Evolutionary conservation across 495 filamentous ascomycete genomes (phyloP), one percentile per base, ranked within the genome.

Genomic region (Penicillium arizonense): DNA sequence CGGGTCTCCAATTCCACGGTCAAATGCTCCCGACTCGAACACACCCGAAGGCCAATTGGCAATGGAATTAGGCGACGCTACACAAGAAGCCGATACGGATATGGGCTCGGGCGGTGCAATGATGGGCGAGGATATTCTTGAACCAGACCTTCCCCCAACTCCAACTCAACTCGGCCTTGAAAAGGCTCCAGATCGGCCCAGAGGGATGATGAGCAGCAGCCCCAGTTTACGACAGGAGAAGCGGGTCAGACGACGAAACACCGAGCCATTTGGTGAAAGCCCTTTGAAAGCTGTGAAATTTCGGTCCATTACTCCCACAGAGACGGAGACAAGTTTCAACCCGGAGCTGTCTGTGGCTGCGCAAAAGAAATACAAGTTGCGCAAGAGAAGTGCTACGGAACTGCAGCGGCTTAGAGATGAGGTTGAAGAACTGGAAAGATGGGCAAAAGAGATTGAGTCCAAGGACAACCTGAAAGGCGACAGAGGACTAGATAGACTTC

Each of bases 101-200:
- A 26, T 46, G 9, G 62, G 63, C 18, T 33, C 62, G 8, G 63
- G 58, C 18, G 44, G 42, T 40, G 68, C 67, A 20, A 68, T 74
- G 7, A 62, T 72, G 38, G 65, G 63, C 4, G 73, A 72, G 0
- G 75, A 69, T 11, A 49, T 71, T 21, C 72, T 75, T 14, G 87
- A 91, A 56, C 87, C 85, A 8, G 85, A 87, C 33, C 72, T 91
- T 20, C 87, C 87, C 8, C 85, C 85, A 9, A 90, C 87, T 4
- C 86, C 86, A 16, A 83, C 82, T 28, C 78, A 86, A 50, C 58
- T 77, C 35, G 82, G 82, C 3, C 68, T 86, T 47, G 80, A 77
- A 52, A 67, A 63, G 36, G 71, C 68, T 5, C 69, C 67, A 1
- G 68, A 69, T 39, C 70, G 70, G 35, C 61, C 63, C 1, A 68